These are phyloP conservation scores for Claviceps cyperi DNA, from an alignment of 2,329 filamentous ascomycete genomes.

Conservation along the genomic window DNA sequence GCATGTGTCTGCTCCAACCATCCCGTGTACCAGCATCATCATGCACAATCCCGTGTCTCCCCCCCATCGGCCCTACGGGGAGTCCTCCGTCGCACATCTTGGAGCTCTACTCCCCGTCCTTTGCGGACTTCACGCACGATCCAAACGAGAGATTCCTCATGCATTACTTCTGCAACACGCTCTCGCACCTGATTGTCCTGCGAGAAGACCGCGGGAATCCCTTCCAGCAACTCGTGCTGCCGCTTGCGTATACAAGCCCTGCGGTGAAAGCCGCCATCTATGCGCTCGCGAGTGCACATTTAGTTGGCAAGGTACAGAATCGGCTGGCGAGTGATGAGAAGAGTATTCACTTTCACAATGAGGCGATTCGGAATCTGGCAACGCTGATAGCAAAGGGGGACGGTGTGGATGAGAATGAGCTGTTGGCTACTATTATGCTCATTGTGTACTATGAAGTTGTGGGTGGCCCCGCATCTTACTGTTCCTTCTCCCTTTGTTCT, in stretches of 20 bases:
- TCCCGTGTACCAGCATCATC: constrained; percentile 5
- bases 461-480: constrained; percentile 14
- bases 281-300: constrained; percentile 68
- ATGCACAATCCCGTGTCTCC: constrained; percentile 11
- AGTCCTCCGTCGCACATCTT: constrained; percentile 20
- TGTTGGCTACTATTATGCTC: constrained; percentile 46
- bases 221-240: constrained; percentile 48
- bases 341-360: constrained; percentile 44
- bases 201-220: constrained; percentile 48
- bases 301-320: constrained; percentile 49
- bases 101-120: constrained; percentile 37
- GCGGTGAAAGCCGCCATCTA: constrained; percentile 72
- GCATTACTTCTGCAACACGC: constrained; percentile 48
- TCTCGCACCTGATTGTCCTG: constrained; percentile 52
- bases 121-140: constrained; percentile 41
- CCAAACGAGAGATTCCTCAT: constrained; percentile 40
- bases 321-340: constrained; percentile 29
- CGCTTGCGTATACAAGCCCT: constrained; percentile 37
- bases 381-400: constrained; percentile 39
- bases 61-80: constrained; percentile 12
- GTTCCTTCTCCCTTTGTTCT: neutral
- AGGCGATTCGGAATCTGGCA: constrained; percentile 42
- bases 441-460: constrained; percentile 51
- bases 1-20: neutral
- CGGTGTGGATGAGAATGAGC: constrained; percentile 37